Base-by-base conservation (phyloP, 305 asterid species). In the Fraxinus latifolia region DNA sequence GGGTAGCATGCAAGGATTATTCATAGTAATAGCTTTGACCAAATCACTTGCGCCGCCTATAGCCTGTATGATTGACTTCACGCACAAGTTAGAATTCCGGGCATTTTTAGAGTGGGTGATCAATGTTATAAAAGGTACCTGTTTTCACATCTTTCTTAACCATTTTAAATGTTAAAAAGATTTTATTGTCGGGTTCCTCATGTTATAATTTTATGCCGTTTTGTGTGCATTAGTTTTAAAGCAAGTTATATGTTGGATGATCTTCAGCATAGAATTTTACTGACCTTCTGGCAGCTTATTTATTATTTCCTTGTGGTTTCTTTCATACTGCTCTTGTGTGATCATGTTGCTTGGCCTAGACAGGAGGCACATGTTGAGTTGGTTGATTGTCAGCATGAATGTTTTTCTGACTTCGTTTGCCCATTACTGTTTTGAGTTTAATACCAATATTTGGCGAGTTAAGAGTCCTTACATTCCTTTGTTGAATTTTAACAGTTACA, bases 401-500 rank as follows among this genome's bases (percentile, higher is more conserved):
- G 21, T 53, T 67, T 34, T 58, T 79, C 81, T 65, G 74, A 70
- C 79, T 79, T 79, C 27, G 21, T 53, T 65, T 75, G 29, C 82
- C 67, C 81, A 65, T 77, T 83, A 55, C 44, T 79, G 42, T 80
- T 81, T 81, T 42, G 74, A 78, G 36, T 32, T 71, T 12, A 31
- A 19, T 82, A 74, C 34, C 33, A 14, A 25, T 36, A 39, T 60
- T 68, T 82, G 78, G 39, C 70, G 15, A 32, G 76, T 70, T 31
- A n/a, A 53, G 68, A 76, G 65, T 7, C 32, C 37, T 70, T 70
- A 9, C 21, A 70, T 77, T 77, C 74, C 25, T 77, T 82, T 42
- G 53, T 82, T 74, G 81, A 68, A 60, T 71, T 70, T 62, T 88
- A 85, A 86, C 87, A 53, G 75, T 83, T 81, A 74, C 32, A 78